phyloP scores from a whole-genome alignment of 352 stramenopile genomes.

The Pythium apleroticum region DNA sequence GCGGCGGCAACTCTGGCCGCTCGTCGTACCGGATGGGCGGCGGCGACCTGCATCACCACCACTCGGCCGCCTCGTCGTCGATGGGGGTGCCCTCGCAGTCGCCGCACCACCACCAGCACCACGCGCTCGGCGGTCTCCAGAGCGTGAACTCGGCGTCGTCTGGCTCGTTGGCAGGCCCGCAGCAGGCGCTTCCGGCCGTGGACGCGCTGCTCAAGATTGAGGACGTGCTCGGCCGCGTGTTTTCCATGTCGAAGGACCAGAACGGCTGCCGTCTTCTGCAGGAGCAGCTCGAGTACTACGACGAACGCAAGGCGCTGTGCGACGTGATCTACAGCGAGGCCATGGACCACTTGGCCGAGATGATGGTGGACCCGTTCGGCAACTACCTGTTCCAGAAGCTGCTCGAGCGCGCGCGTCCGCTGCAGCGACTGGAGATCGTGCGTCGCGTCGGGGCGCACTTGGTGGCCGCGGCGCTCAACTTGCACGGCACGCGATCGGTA shows the following conservation, averaged over 20 bases:
- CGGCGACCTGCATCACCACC: constrained; percentile 13
- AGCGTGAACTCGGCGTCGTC: constrained; percentile 6
- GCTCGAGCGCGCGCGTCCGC: constrained; percentile 91
- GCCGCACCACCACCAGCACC: constrained; percentile 14
- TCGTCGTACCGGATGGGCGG: constrained; percentile 14
- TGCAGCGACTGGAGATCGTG: constrained; percentile 92
- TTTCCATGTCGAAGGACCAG: constrained; percentile 94
- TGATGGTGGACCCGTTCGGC: constrained; percentile 99
- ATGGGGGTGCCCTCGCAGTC: constrained; percentile 4
- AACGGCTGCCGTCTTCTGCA: constrained; percentile 97
- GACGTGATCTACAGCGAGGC: constrained; percentile 97
- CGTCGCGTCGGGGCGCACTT: constrained; percentile 92
- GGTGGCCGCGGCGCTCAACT: constrained; percentile 95
- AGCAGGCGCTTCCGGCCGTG: not conserved
- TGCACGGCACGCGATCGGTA: constrained; percentile 97
- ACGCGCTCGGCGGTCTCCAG: constrained; percentile 2
- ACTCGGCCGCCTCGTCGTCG: not conserved
- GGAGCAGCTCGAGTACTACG: constrained; percentile 92
- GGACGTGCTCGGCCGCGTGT: constrained; percentile 78
- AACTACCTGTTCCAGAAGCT: constrained; percentile 99
- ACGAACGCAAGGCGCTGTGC: constrained; percentile 90
- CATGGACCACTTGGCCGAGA: constrained; percentile 94
- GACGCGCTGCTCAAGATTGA: constrained; percentile 49
- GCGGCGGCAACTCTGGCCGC: constrained; percentile 6
- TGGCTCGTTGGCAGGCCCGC: not conserved